Percentiles rank a stretch among this genome's conserved stretches.
These are phyloP conservation scores for Russula dissimulans DNA, from an alignment of 768 basidiomycete species.

Conservation along the genomic window DNA sequence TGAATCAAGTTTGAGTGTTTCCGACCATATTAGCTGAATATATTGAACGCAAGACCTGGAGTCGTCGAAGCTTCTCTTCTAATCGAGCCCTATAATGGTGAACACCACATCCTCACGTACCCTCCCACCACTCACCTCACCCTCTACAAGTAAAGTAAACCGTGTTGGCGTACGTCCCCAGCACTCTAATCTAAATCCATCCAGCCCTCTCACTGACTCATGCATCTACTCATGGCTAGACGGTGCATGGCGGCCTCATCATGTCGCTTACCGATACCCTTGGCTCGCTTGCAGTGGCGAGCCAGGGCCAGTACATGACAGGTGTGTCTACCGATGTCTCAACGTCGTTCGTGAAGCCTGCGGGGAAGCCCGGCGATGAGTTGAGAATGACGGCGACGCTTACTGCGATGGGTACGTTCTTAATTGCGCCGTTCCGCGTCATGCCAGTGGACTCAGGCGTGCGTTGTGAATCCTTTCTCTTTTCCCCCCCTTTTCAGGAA, in stretches of 20 bases:
- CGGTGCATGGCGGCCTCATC: constrained; percentile 74
- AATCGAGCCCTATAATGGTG: constrained; percentile 69
- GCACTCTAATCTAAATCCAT: constrained; percentile 21
- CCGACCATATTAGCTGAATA: constrained; percentile 40
- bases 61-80: constrained; percentile 56
- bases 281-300: constrained; percentile 76
- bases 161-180: constrained; percentile 54
- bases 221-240: constrained; percentile 24
- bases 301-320: constrained; percentile 78
- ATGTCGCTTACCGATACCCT: constrained; percentile 77
- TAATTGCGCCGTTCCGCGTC: neutral
- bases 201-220: neutral
- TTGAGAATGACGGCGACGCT: constrained; percentile 55
- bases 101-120: constrained; percentile 19
- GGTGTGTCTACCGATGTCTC: constrained; percentile 79
- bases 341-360: constrained; percentile 68
- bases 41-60: constrained; percentile 65
- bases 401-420: constrained; percentile 52
- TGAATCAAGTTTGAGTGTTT: neutral
- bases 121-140: neutral
- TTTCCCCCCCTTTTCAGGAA: constrained; percentile 40
- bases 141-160: constrained; percentile 44
- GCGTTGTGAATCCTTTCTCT: no score
- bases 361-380: constrained; percentile 60
- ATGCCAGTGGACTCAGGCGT: neutral